Conservation (phyloP, 192 early-diverging fungal genomes). For the Umbelopsis ramanniana region DNA sequence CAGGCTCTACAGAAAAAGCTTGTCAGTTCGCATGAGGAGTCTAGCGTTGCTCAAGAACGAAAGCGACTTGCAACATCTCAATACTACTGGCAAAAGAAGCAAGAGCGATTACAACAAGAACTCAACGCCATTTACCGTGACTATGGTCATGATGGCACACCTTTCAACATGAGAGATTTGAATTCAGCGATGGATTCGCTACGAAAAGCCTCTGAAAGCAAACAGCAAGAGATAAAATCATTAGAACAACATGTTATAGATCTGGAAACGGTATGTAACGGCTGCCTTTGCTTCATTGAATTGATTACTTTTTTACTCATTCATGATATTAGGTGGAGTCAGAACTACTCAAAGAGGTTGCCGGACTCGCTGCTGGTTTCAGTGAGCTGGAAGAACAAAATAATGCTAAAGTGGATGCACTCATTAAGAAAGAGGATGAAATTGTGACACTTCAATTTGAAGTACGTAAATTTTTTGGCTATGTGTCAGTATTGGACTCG, state of each 20-base stretch:
- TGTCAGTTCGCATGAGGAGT: neutral
- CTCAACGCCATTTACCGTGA: slow-evolving; percentile 6
- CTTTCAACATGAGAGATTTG: neutral
- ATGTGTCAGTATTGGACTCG: no score
- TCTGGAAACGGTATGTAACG: slow-evolving; percentile 7
- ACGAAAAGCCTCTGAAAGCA: slow-evolving; percentile 5
- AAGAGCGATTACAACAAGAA: neutral
- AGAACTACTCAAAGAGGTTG: slow-evolving; percentile 13
- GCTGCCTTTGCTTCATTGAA: no score
- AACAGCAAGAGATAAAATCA: neutral
- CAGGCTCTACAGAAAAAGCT: neutral
- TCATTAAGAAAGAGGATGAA: slow-evolving; percentile 73
- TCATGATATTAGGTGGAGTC: slow-evolving; percentile 6
- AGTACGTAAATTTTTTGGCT: neutral
- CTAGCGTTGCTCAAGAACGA: slow-evolving; percentile 10
- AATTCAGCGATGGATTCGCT: neutral
- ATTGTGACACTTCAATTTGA: slow-evolving; percentile 62
- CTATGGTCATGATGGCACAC: neutral
- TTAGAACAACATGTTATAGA: neutral
- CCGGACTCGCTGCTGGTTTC: slow-evolving; percentile 44
- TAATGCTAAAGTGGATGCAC: slow-evolving; percentile 67
- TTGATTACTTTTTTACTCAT: neutral
- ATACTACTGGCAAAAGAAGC: slow-evolving; percentile 1
- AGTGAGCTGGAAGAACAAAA: slow-evolving; percentile 76
- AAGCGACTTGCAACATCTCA: slow-evolving; percentile 13